A percentile compares a stretch with the other conserved stretches of the same genome.
Conservation (phyloP, 2,329 filamentous ascomycete genomes). For the Hortaea werneckii region DNA sequence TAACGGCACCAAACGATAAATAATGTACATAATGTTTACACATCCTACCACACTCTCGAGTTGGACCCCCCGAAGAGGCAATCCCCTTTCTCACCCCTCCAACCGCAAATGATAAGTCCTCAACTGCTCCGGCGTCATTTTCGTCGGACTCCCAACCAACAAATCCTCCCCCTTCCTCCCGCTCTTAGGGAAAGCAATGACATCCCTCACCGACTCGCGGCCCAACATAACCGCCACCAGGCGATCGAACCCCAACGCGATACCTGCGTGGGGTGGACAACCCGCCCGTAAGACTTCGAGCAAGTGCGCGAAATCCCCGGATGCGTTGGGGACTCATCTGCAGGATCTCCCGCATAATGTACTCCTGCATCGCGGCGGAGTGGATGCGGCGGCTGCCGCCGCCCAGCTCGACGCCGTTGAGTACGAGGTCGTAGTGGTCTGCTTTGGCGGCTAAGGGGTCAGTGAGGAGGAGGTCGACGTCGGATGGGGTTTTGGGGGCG, state of each 20-base stretch:
- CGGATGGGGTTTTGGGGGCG: slow-evolving; percentile 60
- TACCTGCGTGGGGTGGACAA: slow-evolving; percentile 88
- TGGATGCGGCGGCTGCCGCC: slow-evolving; percentile 92
- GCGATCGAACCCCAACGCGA: slow-evolving; percentile 86
- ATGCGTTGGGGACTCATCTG: slow-evolving; percentile 64
- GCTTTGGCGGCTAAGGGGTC: slow-evolving; percentile 64
- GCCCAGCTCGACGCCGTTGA: slow-evolving; percentile 90
- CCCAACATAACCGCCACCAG: slow-evolving; percentile 71
- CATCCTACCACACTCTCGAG: too few species aligned
- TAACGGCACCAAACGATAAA: too few species aligned
- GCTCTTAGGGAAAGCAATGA: slow-evolving; percentile 94
- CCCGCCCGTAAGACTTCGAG: slow-evolving; percentile 72
- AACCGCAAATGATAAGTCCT: slow-evolving; percentile 48
- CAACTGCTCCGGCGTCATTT: slow-evolving; percentile 51
- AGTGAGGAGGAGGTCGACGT: slow-evolving; percentile 63
- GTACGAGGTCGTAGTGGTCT: slow-evolving; percentile 90
- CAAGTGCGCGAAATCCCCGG: slow-evolving; percentile 74
- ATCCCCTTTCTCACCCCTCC: neutral
- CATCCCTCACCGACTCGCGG: slow-evolving; percentile 70
- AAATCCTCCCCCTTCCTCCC: slow-evolving; percentile 72
- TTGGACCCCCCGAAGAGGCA: too few species aligned
- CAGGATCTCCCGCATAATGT: slow-evolving; percentile 73
- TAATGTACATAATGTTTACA: too few species aligned
- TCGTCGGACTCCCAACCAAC: slow-evolving; percentile 67
- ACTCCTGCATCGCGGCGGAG: slow-evolving; percentile 69